These are phyloP conservation scores for Melastoma malabathricum DNA, from an alignment of 345 rosid genomes.

Conservation along the genomic window DNA sequence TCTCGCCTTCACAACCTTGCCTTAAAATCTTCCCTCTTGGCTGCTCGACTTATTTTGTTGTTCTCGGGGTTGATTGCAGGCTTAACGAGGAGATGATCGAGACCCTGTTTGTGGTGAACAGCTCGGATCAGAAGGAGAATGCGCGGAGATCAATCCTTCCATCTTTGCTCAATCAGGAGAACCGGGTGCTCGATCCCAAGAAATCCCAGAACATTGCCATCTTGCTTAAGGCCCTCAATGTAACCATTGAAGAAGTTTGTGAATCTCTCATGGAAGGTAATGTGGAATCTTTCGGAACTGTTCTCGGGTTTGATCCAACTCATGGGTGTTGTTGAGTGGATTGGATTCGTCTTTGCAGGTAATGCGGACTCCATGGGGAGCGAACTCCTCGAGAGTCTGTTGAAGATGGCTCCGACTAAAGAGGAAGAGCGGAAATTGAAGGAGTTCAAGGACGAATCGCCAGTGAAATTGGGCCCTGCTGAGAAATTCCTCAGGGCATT, in stretches of 20 bases:
- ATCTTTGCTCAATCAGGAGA: conserved; percentile 32
- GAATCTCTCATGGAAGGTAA: conserved; percentile 87
- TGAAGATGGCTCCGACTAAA: conserved; percentile 90
- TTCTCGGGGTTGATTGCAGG: conserved; percentile 25
- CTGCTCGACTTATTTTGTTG: not conserved
- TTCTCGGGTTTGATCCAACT: not conserved
- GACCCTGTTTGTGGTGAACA: conserved; percentile 60
- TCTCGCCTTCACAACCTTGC: not conserved
- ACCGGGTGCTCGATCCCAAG: conserved; percentile 70
- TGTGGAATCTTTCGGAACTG: not conserved
- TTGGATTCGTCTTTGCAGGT: conserved; percentile 29
- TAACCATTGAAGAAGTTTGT: conserved; percentile 84
- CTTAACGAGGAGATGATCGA: conserved; percentile 97
- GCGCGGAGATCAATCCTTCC: conserved; percentile 20
- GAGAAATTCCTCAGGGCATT: conserved; percentile 84
- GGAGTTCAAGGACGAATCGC: conserved; percentile 71
- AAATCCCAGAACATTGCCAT: conserved; percentile 90
- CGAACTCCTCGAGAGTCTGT: conserved; percentile 80
- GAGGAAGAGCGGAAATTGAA: conserved; percentile 75
- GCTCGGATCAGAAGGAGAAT: conserved; percentile 32
- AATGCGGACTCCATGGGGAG: conserved; percentile 75
- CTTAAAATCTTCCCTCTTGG: not conserved
- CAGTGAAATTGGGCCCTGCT: conserved; percentile 71
- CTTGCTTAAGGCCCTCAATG: conserved; percentile 82
- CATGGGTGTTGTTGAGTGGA: not conserved